Base-by-base conservation (phyloP, 2,329 filamentous ascomycete genomes). In the Penicillium sclerotiorum region DNA sequence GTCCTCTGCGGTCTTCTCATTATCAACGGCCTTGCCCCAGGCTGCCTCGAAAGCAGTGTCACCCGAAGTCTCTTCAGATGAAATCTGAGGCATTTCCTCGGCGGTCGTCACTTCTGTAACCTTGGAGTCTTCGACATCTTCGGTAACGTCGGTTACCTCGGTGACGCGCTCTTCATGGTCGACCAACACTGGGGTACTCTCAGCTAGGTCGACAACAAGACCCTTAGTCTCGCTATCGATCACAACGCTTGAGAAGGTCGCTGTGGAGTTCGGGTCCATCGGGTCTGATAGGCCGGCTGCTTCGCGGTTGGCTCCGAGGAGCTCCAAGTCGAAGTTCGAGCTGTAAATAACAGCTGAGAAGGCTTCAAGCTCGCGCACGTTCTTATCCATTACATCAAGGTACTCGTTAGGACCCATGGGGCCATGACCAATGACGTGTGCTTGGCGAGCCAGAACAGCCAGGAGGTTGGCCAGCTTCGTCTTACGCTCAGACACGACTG, bases 391-490 rank as follows among this genome's bases (percentile, higher is more conserved):
- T 2, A 67, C 65, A 1, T 62, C 57, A 17, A 77, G 61, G 53
- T 77, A 77, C 39, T 77, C 67, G 50, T 77, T 77, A 1, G 73
- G 73, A 12, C 73, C 65, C 30, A 69, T 69, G 5, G 66, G 62
- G 60, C 89, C 89, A 63, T 87, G 86, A 45, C 92, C 93, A 59
- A 99, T 95, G 46, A 79, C 81, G 70, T 96, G 92, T 5, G 93
- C 93, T 75, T 99, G 92, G 59, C 90, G 84, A 32, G 91, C 94
- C 62, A 97, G 82, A 5, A 95, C 87, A 2, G 93, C 95, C 28
- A 99, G 78, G 45, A 95, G 87, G 71, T 90, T 95, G 39, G 94
- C 94, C 33, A 99, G 81, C 73, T 92, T 93, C 32, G 87, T 79
- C 61, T 80, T 82, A 28, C 73, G 73, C 45, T 77, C 75, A 1